These are phyloP conservation scores for Saprolegnia diclina DNA, from an alignment of 352 stramenopile species.

Conservation along the genomic window DNA sequence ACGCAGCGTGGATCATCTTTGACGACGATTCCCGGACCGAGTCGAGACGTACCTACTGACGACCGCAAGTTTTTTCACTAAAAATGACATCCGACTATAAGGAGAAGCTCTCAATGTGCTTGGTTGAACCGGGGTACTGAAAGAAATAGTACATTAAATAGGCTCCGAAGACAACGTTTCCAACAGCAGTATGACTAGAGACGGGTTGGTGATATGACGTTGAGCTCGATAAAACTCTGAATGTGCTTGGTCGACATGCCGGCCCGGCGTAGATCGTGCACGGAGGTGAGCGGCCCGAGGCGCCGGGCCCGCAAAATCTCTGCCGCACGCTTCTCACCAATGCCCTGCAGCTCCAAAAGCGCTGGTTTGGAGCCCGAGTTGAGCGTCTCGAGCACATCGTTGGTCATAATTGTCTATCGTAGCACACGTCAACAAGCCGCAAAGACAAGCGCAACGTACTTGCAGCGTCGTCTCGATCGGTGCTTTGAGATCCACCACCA, in stretches of 20 bases:
- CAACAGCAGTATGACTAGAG: no score
- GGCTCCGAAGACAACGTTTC: not conserved
- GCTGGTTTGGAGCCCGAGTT: not conserved
- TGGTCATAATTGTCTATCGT: slow-evolving; percentile 7
- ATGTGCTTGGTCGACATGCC: slow-evolving; percentile 20
- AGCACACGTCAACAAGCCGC: not conserved
- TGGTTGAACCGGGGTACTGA: not conserved
- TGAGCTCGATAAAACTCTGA: slow-evolving; percentile 7
- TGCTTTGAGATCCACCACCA: not conserved
- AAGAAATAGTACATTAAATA: not conserved
- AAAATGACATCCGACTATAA: not conserved
- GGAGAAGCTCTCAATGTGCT: not conserved
- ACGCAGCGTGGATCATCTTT: no score
- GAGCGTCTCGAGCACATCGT: slow-evolving; percentile 19
- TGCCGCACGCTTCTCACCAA: slow-evolving; percentile 19
- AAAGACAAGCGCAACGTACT: not conserved
- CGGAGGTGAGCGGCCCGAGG: not conserved
- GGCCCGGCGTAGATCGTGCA: slow-evolving; percentile 6
- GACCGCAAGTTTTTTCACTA: no score
- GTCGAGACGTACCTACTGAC: no score
- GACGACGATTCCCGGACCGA: no score
- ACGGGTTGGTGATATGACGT: no score
- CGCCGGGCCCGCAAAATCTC: slow-evolving; percentile 5
- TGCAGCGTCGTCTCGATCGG: not conserved
- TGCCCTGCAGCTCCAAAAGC: slow-evolving; percentile 8